These are phyloP conservation scores for Boletus edulis DNA, from an alignment of 768 basidiomycete genomes.

Conservation along the genomic window DNA sequence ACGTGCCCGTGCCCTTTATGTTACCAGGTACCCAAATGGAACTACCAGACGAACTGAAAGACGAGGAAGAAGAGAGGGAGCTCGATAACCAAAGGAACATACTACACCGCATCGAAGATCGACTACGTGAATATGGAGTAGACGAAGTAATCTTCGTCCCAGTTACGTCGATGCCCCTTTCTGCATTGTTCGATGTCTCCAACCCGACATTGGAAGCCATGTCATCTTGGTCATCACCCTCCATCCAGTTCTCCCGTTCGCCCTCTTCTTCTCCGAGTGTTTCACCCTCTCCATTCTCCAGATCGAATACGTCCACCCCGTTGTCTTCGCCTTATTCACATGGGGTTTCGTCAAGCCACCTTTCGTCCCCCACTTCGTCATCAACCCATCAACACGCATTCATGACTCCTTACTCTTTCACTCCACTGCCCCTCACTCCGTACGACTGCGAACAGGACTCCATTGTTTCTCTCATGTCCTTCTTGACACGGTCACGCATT, in stretches of 20 bases:
- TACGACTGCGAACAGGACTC: slow-evolving; percentile 29
- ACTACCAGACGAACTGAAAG: slow-evolving; percentile 31
- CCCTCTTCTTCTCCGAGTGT: slow-evolving; percentile 31
- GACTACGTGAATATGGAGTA: slow-evolving; percentile 66
- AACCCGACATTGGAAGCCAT: slow-evolving; percentile 16
- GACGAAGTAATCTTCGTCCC: slow-evolving; percentile 72
- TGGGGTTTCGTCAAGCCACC: slow-evolving; percentile 21
- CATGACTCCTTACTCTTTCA: slow-evolving; percentile 29
- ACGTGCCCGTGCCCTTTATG: slow-evolving; percentile 45
- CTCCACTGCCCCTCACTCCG: slow-evolving; percentile 26
- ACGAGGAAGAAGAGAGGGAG: slow-evolving; percentile 33
- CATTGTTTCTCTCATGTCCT: slow-evolving; percentile 24
- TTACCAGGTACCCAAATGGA: slow-evolving; percentile 34
- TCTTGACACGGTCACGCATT: slow-evolving; percentile 26
- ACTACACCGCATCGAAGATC: slow-evolving; percentile 48
- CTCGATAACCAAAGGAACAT: slow-evolving; percentile 40
- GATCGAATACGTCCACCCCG: slow-evolving; percentile 31
- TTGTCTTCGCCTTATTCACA: slow-evolving; percentile 30
- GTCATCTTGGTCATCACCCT: slow-evolving; percentile 25
- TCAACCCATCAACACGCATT: slow-evolving; percentile 26
- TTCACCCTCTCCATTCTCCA: slow-evolving; percentile 34
- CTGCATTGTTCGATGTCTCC: slow-evolving; percentile 23
- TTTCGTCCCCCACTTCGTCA: slow-evolving; percentile 26
- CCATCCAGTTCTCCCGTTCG: slow-evolving; percentile 23
- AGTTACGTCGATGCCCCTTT: slow-evolving; percentile 18